phyloP scores from a whole-genome alignment of 768 basidiomycete species.

The Panus rudis region DNA sequence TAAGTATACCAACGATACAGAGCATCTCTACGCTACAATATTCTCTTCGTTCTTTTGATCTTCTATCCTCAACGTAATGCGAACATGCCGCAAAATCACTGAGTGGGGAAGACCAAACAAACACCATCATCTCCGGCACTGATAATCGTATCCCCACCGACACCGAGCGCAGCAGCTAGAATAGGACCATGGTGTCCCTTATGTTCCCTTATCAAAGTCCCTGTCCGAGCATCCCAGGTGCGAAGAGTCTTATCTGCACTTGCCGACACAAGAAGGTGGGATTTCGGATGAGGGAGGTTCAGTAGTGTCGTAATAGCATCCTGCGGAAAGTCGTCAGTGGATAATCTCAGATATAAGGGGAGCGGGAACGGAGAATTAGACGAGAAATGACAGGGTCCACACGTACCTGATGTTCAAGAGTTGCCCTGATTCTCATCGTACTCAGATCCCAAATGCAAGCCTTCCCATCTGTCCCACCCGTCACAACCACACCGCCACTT shows the following conservation, averaged over 20 bases:
- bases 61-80: background rate
- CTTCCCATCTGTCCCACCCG: constrained; percentile 91
- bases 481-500: constrained; percentile 58
- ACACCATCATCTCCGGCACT: constrained; percentile 89
- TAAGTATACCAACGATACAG: background rate
- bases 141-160: constrained; percentile 66
- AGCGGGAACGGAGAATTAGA: background rate
- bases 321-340: constrained; percentile 37
- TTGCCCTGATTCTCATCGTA: constrained; percentile 78
- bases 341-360: background rate
- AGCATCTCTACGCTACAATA: background rate
- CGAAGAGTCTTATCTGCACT: constrained; percentile 83
- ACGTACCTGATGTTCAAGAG: constrained; percentile 74
- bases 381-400: background rate
- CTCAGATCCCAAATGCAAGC: constrained; percentile 91
- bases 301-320: constrained; percentile 83
- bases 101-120: constrained; percentile 78
- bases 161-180: constrained; percentile 65
- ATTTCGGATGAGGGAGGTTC: constrained; percentile 65
- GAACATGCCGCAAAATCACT: constrained; percentile 17
- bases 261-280: constrained; percentile 74
- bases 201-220: constrained; percentile 69
- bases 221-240: constrained; percentile 92
- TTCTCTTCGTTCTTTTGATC: background rate
- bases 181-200: constrained; percentile 77